Conservation (phyloP, 352 stramenopile genomes). For the Globisporangium lucens region DNA sequence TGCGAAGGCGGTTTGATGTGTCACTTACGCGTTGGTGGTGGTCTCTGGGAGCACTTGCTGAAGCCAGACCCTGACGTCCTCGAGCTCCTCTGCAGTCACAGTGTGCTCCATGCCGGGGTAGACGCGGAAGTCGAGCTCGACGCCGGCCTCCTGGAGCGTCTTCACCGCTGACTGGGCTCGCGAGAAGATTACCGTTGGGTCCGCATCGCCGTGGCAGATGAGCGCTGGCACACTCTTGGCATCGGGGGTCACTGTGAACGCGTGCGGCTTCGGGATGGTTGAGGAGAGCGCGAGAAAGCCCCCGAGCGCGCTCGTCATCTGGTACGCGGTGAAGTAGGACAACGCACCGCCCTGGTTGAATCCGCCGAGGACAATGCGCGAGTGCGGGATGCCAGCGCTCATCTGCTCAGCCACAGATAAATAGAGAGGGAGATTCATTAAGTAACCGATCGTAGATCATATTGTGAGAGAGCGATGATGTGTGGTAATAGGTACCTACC, state of each 20-base stretch:
- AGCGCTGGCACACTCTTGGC: slow-evolving; percentile 64
- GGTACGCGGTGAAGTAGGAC: slow-evolving; percentile 46
- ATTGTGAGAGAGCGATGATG: neutral
- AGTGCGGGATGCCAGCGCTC: slow-evolving; percentile 68
- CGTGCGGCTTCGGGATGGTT: slow-evolving; percentile 65
- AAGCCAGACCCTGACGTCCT: slow-evolving; percentile 66
- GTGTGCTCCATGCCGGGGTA: slow-evolving; percentile 70
- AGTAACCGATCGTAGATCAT: neutral
- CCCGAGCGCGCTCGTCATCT: slow-evolving; percentile 19
- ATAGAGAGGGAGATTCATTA: neutral
- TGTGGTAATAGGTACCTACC: slow-evolving; percentile 13
- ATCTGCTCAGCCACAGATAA: slow-evolving; percentile 20
- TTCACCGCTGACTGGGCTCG: slow-evolving; percentile 60
- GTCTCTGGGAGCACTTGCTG: slow-evolving; percentile 20
- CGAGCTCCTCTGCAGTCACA: slow-evolving; percentile 61
- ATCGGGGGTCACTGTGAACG: slow-evolving; percentile 47
- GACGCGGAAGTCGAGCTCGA: slow-evolving; percentile 60
- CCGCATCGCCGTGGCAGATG: slow-evolving; percentile 75
- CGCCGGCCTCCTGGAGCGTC: slow-evolving; percentile 45
- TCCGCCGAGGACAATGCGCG: slow-evolving; percentile 91
- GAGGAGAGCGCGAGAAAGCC: slow-evolving; percentile 55
- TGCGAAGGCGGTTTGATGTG: neutral
- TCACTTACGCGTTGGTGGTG: neutral
- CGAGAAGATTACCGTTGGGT: slow-evolving; percentile 59
- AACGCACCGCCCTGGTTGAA: slow-evolving; percentile 84